Base-by-base conservation (phyloP, 805 yeast species). In the Pichia heedii region DNA sequence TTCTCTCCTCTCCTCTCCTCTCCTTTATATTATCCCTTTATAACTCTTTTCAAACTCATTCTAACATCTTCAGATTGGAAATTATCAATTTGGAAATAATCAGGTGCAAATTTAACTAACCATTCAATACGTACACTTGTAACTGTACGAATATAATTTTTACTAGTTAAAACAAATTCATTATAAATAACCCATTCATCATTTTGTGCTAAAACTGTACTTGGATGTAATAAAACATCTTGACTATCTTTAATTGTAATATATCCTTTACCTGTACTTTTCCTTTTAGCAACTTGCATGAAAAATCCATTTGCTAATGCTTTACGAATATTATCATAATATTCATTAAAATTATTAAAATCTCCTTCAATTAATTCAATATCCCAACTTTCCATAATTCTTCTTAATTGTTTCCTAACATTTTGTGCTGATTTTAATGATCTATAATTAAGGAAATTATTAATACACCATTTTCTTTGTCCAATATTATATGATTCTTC, bases 261-360 rank as follows among this genome's bases (percentile, higher is more conserved):
- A 62, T 83, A 90, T n/a, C 85, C 89, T 55, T 81, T 83, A 35
- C 76, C 73, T 33, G 86, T 80, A n/a, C 84, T 76, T 67, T 77
- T 79, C 69, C 85, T 86, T 68, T 89, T 93, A 29, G 97, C 97
- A 43, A 85, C 95, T 68, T 93, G 98, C 97, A 93, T 89, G 70
- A 93, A 93, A 63, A 88, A 89, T 2, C 98, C 98, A n/a, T 86
- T 76, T 4, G 86, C 74, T 46, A 93, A 65, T 0, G 97, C 96
- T 61, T 83, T 84, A 45, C 95, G 74, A 50, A 93, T 80, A 55
- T 86, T 83, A 53, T 75, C 79, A 62, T 80, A 81, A 65, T 85
- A 88, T 29, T 29, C 32, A 35, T 60, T 58, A 41, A 75, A 76
- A 55, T 79, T 81, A 22, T 76, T 83, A 49, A 65, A 74, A 34